These are phyloP conservation scores for Stagonosporopsis rhizophila DNA, from an alignment of 2,329 filamentous ascomycete genomes.

Conservation along the genomic window DNA sequence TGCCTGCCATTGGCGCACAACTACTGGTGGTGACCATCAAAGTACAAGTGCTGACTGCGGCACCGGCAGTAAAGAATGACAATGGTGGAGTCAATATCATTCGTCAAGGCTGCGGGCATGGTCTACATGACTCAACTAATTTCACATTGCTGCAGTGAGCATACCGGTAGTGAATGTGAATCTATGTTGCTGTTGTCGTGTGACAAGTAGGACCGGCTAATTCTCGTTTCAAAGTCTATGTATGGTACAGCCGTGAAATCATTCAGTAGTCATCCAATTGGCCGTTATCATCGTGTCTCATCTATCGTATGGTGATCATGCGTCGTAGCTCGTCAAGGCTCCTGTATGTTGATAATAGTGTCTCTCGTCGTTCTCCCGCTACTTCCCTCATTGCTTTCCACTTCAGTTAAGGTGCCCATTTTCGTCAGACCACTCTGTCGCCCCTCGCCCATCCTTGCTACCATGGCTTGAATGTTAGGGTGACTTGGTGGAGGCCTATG, in stretches of 20 bases:
- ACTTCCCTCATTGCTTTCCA: constrained; percentile 3
- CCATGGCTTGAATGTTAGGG: constrained; percentile 41
- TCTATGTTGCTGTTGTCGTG: not conserved
- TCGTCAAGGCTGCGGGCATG: too few species aligned
- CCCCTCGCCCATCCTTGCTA: constrained; percentile 37
- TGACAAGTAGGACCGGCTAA: not conserved
- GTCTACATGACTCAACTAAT: not conserved
- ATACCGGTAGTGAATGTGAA: not conserved
- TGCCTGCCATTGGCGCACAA: constrained; percentile 7
- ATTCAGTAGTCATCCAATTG: not conserved
- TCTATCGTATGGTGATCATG: constrained; percentile 6
- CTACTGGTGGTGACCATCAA: not conserved
- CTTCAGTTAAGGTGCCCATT: constrained; percentile 29
- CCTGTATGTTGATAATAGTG: constrained; percentile 31
- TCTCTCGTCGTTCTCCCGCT: constrained; percentile 26
- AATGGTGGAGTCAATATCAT: not conserved
- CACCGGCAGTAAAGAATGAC: not conserved
- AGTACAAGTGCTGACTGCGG: not conserved
- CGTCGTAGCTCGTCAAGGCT: constrained; percentile 11
- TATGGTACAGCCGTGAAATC: constrained; percentile 4
- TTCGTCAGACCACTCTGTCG: constrained; percentile 33
- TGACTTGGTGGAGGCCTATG: constrained; percentile 30
- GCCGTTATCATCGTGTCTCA: constrained; percentile 4
- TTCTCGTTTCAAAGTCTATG: not conserved
- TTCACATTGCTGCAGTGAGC: not conserved